Base-by-base conservation (phyloP, 441 rosid species). In the Rhodomyrtus psidioides region DNA sequence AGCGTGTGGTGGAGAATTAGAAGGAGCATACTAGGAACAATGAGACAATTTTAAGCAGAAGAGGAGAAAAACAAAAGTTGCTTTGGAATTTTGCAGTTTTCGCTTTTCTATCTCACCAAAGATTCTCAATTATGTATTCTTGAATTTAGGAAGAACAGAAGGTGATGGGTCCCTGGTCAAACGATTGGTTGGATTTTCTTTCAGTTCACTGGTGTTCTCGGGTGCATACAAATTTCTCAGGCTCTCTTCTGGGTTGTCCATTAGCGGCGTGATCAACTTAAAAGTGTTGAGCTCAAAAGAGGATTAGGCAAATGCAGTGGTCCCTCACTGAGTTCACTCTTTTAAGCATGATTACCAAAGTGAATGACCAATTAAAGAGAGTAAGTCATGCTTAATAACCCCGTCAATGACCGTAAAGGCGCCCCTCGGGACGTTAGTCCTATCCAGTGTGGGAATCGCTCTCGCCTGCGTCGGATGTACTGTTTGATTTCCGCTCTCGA, bases 171-270 rank as follows among this genome's bases (percentile, higher is more conserved):
- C 93, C 75, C 53, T 56, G 90, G 92, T 93, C 93, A 90, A 91
- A 82, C 91, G 91, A 91, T 88, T 84, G 89, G 86, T 91, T 91
- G 94, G 90, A 88, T 90, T 88, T 90, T 91, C 91, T 86, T 89
- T 62, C 87, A 87, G 87, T 84, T 75, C 54, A 81, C 88, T 86
- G 81, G 42, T 86, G 83, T n/a, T n/a, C 82, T 82, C 87, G 85
- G 83, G 57, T 23, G 55, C 30, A 79, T 44, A 23, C 70, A 55
- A 30, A 46, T 49, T 53, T 59, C 30, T 49, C n/a, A 10, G 9
- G n/a, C 79, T 70, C 49, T 70, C 79, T 70, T 21, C 49, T 56
- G 53, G 62, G 54, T 65, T 46, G 83, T 51, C 70, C 44, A 13
- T 14, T 49, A 84, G 51, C 74, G 44, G 34, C 54, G 70, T 82